A percentile compares a stretch with the other conserved stretches of the same genome.
Conservation (phyloP, 306 rosid species). For the Fragaria vesca region DNA sequence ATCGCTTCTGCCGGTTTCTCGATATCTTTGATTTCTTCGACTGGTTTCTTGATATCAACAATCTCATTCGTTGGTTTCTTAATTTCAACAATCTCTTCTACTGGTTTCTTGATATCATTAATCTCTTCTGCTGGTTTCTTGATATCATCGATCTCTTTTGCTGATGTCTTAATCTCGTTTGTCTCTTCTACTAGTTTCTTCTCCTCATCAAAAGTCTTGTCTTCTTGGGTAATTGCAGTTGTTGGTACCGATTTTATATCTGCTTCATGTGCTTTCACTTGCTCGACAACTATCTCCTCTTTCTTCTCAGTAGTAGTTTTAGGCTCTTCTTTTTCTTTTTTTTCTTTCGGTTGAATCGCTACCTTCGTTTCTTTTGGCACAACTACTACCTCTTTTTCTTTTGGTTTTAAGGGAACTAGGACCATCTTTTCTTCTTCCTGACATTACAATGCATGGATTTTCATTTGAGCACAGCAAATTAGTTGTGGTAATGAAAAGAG, state of each 20-base stretch:
- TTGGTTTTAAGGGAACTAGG: not conserved
- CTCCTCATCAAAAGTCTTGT: not conserved
- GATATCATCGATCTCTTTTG: not conserved
- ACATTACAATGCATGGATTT: not conserved
- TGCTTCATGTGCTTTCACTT: conserved; percentile 6
- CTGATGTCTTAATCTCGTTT: not conserved
- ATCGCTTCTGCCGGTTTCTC: not conserved
- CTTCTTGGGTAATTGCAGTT: conserved; percentile 11
- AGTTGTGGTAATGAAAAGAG: not conserved
- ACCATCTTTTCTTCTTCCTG: conserved; percentile 21
- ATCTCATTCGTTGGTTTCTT: not conserved
- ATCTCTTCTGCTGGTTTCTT: not conserved
- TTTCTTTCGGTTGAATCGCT: not conserved
- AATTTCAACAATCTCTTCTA: not conserved
- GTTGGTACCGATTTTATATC: not conserved
- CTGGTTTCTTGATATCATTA: not conserved
- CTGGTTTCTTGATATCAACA: not conserved
- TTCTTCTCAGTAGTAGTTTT: not conserved
- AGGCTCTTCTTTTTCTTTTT: conserved; percentile 16
- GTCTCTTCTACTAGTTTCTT: not conserved
- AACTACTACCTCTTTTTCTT: not conserved
- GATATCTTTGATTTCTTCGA: not conserved
- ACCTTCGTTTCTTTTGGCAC: conserved; percentile 6
- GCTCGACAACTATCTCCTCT: conserved; percentile 2
- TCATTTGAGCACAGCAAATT: not conserved